Percentiles rank a stretch among this genome's conserved stretches.
Evolutionary conservation across 495 filamentous ascomycete species (phyloP).

Genomic region (Podospora fimiseda): DNA sequence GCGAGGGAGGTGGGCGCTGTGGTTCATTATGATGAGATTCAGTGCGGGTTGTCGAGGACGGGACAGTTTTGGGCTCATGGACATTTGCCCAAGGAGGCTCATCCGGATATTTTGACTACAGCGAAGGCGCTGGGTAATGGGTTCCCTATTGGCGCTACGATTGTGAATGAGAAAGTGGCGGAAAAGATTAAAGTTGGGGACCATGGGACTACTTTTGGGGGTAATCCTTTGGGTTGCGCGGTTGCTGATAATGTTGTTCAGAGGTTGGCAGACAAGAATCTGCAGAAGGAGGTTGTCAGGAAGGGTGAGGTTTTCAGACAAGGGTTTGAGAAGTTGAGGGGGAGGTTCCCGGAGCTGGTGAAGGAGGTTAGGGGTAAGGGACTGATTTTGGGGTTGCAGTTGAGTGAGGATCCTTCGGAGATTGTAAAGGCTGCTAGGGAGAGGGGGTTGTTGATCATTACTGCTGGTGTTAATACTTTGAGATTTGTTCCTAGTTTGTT

Average conservation of each 20-base stretch:
- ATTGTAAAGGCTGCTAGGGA: conserved; percentile 82
- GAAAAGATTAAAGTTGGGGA: conserved; percentile 86
- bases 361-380: conserved; percentile 76
- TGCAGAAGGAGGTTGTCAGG: conserved; percentile 57
- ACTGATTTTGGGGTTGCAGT: conserved; percentile 77
- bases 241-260: conserved; percentile 77
- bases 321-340: conserved; percentile 56
- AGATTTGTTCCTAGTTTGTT: conserved; percentile 79
- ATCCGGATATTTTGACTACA: conserved; percentile 89
- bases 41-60: conserved; percentile 84
- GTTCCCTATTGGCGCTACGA: conserved; percentile 86
- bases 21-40: conserved; percentile 92
- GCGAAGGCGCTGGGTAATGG: conserved; percentile 97
- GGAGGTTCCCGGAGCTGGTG: conserved; percentile 64
- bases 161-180: conserved; percentile 70
- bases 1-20: conserved; percentile 86
- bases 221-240: conserved; percentile 82
- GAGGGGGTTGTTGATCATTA: conserved; percentile 83
- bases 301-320: conserved; percentile 60
- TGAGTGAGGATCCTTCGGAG: conserved; percentile 59
- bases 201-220: conserved; percentile 95
- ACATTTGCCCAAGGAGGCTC: conserved; percentile 63
- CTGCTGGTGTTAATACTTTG: conserved; percentile 80
- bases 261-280: conserved; percentile 57
- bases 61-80: conserved; percentile 85